These are phyloP conservation scores for Phytophthora hibernalis DNA, from an alignment of 352 stramenopile genomes.

Conservation along the genomic window DNA sequence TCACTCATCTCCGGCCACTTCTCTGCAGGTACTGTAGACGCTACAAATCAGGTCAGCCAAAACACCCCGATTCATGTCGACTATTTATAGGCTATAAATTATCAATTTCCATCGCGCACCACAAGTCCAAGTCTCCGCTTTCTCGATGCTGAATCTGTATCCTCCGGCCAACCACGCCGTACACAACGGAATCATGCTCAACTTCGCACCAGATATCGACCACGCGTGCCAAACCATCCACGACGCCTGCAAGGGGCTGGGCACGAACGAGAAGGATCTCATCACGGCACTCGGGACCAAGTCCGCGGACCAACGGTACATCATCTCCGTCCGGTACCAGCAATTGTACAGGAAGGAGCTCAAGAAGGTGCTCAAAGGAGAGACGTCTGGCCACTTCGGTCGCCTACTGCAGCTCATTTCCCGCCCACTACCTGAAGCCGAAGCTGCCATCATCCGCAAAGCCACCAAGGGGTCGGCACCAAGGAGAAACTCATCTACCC, in stretches of 20 bases:
- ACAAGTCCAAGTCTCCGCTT: conserved; percentile 4
- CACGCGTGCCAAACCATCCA: conserved; percentile 63
- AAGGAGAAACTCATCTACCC: conserved; percentile 78
- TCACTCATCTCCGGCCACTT: too few species aligned
- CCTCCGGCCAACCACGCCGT: conserved; percentile 68
- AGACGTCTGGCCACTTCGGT: conserved; percentile 74
- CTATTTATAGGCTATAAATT: too few species aligned
- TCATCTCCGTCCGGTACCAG: conserved; percentile 73
- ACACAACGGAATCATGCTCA: conserved; percentile 54
- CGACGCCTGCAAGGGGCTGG: conserved; percentile 69
- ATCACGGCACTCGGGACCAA: conserved; percentile 60
- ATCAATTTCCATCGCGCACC: conserved; percentile 5
- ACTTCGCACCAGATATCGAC: conserved; percentile 60
- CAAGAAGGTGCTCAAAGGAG: conserved; percentile 65
- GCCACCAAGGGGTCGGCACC: conserved; percentile 79
- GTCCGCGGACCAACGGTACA: conserved; percentile 62
- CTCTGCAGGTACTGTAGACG: too few species aligned
- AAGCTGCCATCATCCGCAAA: conserved; percentile 68
- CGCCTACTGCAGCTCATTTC: conserved; percentile 67
- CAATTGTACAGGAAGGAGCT: conserved; percentile 66
- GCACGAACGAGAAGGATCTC: conserved; percentile 66
- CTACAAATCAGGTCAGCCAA: too few species aligned
- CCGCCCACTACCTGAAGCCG: conserved; percentile 62
- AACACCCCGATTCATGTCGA: background rate
- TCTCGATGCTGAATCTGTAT: conserved; percentile 82